Percentiles rank a stretch among this genome's conserved stretches.
phyloP scores from a whole-genome alignment of 2,329 filamentous ascomycete genomes.

The Huntiella bhutanensis region DNA sequence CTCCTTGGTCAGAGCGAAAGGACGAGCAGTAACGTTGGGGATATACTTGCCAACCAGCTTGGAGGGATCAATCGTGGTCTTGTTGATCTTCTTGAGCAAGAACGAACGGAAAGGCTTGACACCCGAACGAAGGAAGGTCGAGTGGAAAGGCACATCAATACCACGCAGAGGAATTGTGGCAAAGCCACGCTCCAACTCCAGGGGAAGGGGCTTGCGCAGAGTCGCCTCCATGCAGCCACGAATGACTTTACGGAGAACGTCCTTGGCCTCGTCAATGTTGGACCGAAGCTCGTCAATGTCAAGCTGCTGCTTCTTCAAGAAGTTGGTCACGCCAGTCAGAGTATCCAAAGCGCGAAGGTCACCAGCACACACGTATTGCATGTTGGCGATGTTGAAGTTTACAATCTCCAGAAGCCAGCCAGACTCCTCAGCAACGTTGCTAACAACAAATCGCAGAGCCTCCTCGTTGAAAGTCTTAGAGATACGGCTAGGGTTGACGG shows the following conservation, averaged over 20 bases:
- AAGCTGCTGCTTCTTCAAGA: slow-evolving; percentile 89
- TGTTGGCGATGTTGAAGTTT: slow-evolving; percentile 75
- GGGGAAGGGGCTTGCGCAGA: slow-evolving; percentile 66
- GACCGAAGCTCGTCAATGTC: slow-evolving; percentile 88
- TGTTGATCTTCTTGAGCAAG: slow-evolving; percentile 99
- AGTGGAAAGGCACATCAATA: slow-evolving; percentile 98
- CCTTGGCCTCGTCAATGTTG: slow-evolving; percentile 80
- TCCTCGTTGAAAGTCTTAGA: slow-evolving; percentile 98
- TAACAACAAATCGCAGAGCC: slow-evolving; percentile 88
- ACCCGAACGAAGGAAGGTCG: slow-evolving; percentile 88
- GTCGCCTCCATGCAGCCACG: slow-evolving; percentile 73
- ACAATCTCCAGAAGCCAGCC: slow-evolving; percentile 96
- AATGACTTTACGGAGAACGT: slow-evolving; percentile 79
- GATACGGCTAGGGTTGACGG: slow-evolving; percentile 94
- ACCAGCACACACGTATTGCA: slow-evolving; percentile 56
- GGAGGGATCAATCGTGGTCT: slow-evolving; percentile 91
- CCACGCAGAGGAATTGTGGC: slow-evolving; percentile 92
- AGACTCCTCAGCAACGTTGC: slow-evolving; percentile 84
- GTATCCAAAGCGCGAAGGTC: slow-evolving; percentile 54
- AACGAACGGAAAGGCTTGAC: slow-evolving; percentile 98
- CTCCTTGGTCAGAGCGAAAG: slow-evolving; percentile 90
- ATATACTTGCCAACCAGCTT: slow-evolving; percentile 98
- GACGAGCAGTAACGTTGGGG: slow-evolving; percentile 90
- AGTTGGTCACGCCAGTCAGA: slow-evolving; percentile 70
- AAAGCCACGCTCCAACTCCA: slow-evolving; percentile 85